Conservation (phyloP, 2,329 filamentous ascomycete genomes). For the Fusarium tuaranense region DNA sequence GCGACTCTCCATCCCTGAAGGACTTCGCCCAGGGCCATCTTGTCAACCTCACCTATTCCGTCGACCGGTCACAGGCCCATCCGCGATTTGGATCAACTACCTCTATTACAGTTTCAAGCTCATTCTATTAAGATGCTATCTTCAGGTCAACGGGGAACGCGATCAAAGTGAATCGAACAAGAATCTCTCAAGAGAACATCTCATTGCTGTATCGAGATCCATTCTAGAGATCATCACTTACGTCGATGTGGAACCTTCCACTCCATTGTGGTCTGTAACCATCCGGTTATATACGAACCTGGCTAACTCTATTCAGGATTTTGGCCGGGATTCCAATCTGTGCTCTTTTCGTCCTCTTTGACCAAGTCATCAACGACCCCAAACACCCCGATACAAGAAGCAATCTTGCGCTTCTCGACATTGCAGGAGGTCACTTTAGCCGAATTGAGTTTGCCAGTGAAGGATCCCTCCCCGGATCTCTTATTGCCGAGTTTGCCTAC, state of each 20-base stretch:
- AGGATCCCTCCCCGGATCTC: slow-evolving; percentile 26
- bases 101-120: slow-evolving; percentile 37
- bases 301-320: slow-evolving; percentile 19
- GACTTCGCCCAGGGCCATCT: not conserved
- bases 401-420: slow-evolving; percentile 35
- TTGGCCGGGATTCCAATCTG: slow-evolving; percentile 34
- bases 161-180: not conserved
- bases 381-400: slow-evolving; percentile 24
- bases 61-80: slow-evolving; percentile 10
- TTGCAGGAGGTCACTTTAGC: slow-evolving; percentile 36
- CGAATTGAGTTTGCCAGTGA: slow-evolving; percentile 35
- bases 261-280: slow-evolving; percentile 36
- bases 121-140: slow-evolving; percentile 22
- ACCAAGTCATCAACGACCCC: slow-evolving; percentile 35
- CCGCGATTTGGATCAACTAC: slow-evolving; percentile 32
- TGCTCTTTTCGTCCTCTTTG: slow-evolving; percentile 38
- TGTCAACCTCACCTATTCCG: slow-evolving; percentile 6
- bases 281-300: too few relatives aligned
- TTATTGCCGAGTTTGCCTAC: slow-evolving; percentile 35
- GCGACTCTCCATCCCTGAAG: slow-evolving; percentile 21
- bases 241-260: slow-evolving; percentile 35
- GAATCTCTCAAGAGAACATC: not conserved
- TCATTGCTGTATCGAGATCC: slow-evolving; percentile 25
- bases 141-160: slow-evolving; percentile 8
- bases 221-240: slow-evolving; percentile 37